Conservation (phyloP, 768 basidiomycete genomes). For the Lentinula detonsa region DNA sequence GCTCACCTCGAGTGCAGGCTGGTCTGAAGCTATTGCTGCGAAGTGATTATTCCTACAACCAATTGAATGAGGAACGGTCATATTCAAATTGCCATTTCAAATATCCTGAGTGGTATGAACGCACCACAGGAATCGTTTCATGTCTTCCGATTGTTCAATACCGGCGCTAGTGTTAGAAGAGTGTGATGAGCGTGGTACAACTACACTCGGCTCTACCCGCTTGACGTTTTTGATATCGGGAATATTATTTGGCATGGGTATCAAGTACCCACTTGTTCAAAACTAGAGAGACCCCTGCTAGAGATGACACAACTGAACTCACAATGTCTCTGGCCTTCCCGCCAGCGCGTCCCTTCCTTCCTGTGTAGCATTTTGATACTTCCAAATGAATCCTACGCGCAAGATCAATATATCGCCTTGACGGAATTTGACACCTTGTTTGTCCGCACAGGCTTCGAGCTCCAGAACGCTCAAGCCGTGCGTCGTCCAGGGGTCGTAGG, state of each 20-base stretch:
- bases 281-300: too few species aligned
- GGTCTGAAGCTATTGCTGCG: constrained; percentile 63
- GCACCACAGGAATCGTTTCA: constrained; percentile 71
- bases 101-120: constrained; percentile 7
- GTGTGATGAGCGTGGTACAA: not conserved
- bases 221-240: not conserved
- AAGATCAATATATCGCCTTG: constrained; percentile 57
- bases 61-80: constrained; percentile 1
- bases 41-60: constrained; percentile 63
- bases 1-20: constrained; percentile 56
- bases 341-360: constrained; percentile 38
- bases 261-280: not conserved
- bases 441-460: constrained; percentile 51
- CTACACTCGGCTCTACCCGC: not conserved
- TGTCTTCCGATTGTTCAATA: constrained; percentile 61
- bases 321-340: constrained; percentile 47
- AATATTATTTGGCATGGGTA: not conserved
- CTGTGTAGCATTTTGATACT: constrained; percentile 36
- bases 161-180: constrained; percentile 40
- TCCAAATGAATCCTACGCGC: constrained; percentile 58
- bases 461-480: constrained; percentile 47
- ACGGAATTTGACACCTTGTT: constrained; percentile 52
- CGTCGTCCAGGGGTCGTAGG: constrained; percentile 60
- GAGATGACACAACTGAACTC: constrained; percentile 11
- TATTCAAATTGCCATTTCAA: not conserved